Evolutionary conservation across 208 protist genomes (phyloP).

Genomic region (Acanthamoeba lugdunensis): DNA sequence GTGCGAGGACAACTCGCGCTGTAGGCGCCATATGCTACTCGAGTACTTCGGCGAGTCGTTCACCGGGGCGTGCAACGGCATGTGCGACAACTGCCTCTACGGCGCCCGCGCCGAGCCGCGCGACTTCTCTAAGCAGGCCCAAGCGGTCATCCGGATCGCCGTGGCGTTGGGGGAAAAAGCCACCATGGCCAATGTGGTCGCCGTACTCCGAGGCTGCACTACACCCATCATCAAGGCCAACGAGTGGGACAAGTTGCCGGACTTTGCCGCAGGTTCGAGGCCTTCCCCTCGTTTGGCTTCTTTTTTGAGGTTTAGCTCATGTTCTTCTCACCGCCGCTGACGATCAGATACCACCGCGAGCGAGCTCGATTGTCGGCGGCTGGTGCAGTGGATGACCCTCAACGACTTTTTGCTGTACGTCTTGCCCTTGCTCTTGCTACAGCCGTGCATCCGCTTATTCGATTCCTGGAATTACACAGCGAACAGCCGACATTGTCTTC

Average conservation of each 20-base stretch:
- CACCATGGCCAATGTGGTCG: constrained; percentile 12
- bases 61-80: constrained; percentile 2
- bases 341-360: not conserved
- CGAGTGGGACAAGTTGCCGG: not conserved
- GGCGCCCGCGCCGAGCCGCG: not conserved
- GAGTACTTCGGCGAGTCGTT: constrained; percentile 33
- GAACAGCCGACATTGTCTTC: constrained; percentile 11
- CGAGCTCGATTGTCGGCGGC: not conserved
- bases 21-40: not conserved
- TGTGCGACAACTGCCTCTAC: constrained; percentile 36
- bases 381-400: not conserved
- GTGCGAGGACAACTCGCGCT: constrained; percentile 16
- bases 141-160: not conserved
- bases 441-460: too few species aligned
- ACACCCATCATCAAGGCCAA: not conserved
- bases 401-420: not conserved
- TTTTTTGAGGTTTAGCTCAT: too few species aligned
- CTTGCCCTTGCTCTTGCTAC: too few species aligned
- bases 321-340: too few species aligned
- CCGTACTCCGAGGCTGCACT: not conserved
- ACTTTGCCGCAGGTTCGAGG: not conserved
- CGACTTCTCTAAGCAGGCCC: not conserved
- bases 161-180: not conserved
- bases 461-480: not conserved
- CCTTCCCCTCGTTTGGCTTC: not conserved